A percentile compares a stretch with the other conserved stretches of the same genome.
Conservation (phyloP, 192 early-diverging fungal species). For the Mortierella claussenii region DNA sequence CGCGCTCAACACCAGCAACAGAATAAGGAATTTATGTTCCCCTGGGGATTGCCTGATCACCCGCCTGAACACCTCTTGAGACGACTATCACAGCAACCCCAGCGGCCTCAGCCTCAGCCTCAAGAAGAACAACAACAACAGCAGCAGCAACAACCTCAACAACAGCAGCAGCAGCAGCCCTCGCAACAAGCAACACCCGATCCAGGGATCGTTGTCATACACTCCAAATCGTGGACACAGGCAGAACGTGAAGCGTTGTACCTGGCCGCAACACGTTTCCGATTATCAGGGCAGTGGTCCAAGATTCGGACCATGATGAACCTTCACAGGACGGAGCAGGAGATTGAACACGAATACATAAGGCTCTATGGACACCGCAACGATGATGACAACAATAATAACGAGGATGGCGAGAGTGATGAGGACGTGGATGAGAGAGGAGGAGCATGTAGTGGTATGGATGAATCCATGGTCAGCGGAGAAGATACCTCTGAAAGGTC, state of each 20-base stretch:
- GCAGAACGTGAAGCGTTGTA: slow-evolving; percentile 32
- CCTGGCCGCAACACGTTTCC: slow-evolving; percentile 23
- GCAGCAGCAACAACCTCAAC: background rate
- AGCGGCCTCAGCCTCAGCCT: background rate
- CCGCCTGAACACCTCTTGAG: background rate
- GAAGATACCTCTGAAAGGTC: no score
- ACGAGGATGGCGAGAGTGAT: slow-evolving; percentile 18
- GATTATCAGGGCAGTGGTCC: slow-evolving; percentile 29
- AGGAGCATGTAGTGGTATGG: no score
- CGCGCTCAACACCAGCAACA: background rate
- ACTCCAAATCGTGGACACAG: slow-evolving; percentile 30
- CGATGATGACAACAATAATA: background rate
- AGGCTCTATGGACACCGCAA: slow-evolving; percentile 19
- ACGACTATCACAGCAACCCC: background rate
- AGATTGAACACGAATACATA: slow-evolving; percentile 36
- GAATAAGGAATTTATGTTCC: slow-evolving; percentile 19
- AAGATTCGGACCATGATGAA: slow-evolving; percentile 44
- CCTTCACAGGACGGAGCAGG: slow-evolving; percentile 33
- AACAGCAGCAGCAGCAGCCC: background rate
- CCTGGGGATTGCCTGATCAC: slow-evolving; percentile 29
- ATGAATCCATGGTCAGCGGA: no score
- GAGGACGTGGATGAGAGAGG: no score
- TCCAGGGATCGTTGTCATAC: slow-evolving; percentile 14
- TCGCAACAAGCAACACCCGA: background rate
- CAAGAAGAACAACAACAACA: no score